Evolutionary conservation across 208 protist genomes (phyloP).

Genomic region (Trypanosoma cruzi): DNA sequence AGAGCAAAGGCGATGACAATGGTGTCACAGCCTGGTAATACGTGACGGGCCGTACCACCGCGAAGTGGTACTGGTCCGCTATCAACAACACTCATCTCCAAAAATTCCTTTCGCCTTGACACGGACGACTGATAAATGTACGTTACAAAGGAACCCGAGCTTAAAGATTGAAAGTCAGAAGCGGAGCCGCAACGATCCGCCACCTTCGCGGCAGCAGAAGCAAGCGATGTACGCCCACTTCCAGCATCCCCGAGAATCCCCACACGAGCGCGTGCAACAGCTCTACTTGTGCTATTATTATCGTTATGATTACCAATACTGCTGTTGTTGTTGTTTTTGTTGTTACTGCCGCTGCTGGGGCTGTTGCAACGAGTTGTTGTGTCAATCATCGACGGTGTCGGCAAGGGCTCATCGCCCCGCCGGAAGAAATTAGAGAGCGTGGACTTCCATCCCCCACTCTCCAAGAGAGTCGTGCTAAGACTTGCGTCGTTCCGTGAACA

Average conservation of each 20-base stretch:
- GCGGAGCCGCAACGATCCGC: conserved; percentile 9
- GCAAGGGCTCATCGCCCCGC: not conserved
- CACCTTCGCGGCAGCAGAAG: conserved; percentile 15
- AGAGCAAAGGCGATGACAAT: conserved; percentile 29
- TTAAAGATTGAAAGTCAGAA: conserved; percentile 13
- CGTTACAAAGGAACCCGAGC: conserved; percentile 14
- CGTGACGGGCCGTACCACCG: conserved; percentile 6
- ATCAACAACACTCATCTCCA: conserved; percentile 22
- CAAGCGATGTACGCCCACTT: conserved; percentile 30
- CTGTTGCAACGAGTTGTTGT: not conserved
- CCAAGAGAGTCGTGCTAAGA: not conserved
- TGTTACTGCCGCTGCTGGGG: not conserved
- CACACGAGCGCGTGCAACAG: conserved; percentile 7
- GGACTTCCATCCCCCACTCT: not conserved
- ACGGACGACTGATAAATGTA: conserved; percentile 9
- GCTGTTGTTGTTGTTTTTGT: not conserved
- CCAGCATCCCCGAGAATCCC: conserved; percentile 20
- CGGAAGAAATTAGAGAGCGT: conserved; percentile 1
- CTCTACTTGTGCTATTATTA: not conserved
- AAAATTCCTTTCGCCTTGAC: conserved; percentile 3
- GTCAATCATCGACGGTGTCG: not conserved
- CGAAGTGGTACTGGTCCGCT: conserved; percentile 15
- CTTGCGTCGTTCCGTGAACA: not conserved
- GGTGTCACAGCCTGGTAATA: conserved; percentile 17
- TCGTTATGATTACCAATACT: not conserved